Conservation (phyloP, 2,329 filamentous ascomycete genomes). For the Alternaria panax region DNA sequence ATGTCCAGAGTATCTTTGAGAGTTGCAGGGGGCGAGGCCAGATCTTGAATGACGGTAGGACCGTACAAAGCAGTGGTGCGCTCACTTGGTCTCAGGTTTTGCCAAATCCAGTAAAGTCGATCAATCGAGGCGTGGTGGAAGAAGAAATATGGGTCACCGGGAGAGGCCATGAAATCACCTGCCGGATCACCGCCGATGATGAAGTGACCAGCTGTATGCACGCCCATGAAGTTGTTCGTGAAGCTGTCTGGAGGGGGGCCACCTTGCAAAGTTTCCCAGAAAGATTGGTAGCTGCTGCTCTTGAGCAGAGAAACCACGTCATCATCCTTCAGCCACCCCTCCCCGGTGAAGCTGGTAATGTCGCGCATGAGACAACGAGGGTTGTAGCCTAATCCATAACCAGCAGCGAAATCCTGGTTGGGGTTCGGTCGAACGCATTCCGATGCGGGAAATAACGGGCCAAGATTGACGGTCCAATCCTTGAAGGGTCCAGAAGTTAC, state of each 20-base stretch:
- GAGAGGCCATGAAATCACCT: conserved; percentile 56
- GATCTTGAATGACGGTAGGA: conserved; percentile 54
- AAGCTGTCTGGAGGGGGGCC: conserved; percentile 37
- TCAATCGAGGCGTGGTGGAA: conserved; percentile 48
- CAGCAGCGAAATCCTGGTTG: neutral
- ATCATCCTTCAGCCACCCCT: conserved; percentile 19
- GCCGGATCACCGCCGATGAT: conserved; percentile 56
- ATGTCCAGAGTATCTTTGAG: conserved; percentile 53
- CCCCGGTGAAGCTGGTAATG: conserved; percentile 23
- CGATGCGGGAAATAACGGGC: conserved; percentile 54
- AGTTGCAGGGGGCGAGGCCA: conserved; percentile 53
- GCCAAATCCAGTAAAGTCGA: conserved; percentile 59
- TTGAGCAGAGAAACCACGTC: conserved; percentile 25
- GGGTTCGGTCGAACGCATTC: conserved; percentile 38
- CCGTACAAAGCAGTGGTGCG: conserved; percentile 49
- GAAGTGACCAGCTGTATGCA: conserved; percentile 58
- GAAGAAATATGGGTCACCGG: conserved; percentile 58
- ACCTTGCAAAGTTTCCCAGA: conserved; percentile 51
- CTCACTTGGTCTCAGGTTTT: conserved; percentile 50
- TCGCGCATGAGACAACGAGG: conserved; percentile 52
- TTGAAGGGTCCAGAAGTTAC: conserved; percentile 60
- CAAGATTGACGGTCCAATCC: conserved; percentile 53
- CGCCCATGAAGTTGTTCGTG: conserved; percentile 47
- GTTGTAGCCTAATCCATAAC: conserved; percentile 44
- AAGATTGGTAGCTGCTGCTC: conserved; percentile 25